These are phyloP conservation scores for Cyclotella sp. DNA, from an alignment of 108 stramenopile species.

Conservation along the genomic window DNA sequence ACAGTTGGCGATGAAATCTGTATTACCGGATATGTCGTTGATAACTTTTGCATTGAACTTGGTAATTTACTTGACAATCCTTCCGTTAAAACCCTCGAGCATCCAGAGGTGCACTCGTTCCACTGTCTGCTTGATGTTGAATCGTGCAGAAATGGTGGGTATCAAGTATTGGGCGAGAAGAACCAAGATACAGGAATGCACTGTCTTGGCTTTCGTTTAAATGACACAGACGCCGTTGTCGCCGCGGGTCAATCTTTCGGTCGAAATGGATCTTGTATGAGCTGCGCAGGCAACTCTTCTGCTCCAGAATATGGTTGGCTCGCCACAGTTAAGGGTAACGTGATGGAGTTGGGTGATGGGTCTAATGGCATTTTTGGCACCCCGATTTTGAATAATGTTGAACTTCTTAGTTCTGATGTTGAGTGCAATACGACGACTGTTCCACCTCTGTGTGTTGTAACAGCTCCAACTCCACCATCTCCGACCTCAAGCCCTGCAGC, in stretches of 20 bases:
- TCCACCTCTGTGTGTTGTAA: neutral
- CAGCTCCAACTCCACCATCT: neutral
- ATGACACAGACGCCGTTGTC: constrained; percentile 19
- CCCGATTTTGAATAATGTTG: constrained; percentile 19
- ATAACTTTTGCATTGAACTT: constrained; percentile 46
- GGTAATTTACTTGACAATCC: constrained; percentile 48
- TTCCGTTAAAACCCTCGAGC: constrained; percentile 18
- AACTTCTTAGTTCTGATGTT: constrained; percentile 14
- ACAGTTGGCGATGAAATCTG: constrained; percentile 45
- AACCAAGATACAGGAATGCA: constrained; percentile 14
- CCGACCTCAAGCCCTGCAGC: neutral
- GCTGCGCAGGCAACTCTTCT: constrained; percentile 23
- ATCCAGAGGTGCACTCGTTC: constrained; percentile 48
- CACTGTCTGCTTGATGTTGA: constrained; percentile 50
- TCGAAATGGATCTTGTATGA: constrained; percentile 1
- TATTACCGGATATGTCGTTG: constrained; percentile 50
- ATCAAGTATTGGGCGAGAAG: constrained; percentile 34
- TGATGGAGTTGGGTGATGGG: constrained; percentile 33
- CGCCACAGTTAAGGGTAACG: constrained; percentile 36
- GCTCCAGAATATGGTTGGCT: constrained; percentile 21
- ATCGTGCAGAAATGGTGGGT: constrained; percentile 27
- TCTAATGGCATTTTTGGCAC: constrained; percentile 16
- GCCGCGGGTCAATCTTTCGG: constrained; percentile 23
- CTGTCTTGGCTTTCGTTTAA: constrained; percentile 35
- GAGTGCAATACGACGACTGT: neutral